A percentile compares a stretch with the other conserved stretches of the same genome.
Conservation (phyloP, 768 basidiomycete genomes). For the Hemileccinum impolitum region DNA sequence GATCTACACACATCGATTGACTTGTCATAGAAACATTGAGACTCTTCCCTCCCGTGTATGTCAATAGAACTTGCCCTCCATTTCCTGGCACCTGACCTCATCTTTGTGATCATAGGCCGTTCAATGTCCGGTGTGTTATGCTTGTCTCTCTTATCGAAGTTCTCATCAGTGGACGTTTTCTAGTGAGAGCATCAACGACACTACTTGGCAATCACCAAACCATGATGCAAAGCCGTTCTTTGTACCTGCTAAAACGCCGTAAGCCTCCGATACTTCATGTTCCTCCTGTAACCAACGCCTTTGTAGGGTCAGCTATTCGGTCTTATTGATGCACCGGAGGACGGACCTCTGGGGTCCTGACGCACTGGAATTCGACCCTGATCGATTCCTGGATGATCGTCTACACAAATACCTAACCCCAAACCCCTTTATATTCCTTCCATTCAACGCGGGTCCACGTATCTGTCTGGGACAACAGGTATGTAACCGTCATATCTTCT, state of each 20-base stretch:
- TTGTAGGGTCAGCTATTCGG: constrained; percentile 23
- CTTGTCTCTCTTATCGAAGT: neutral
- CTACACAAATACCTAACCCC: constrained; percentile 33
- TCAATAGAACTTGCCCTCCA: neutral
- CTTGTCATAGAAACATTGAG: constrained; percentile 28
- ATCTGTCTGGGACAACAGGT: constrained; percentile 39
- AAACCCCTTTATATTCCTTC: constrained; percentile 42
- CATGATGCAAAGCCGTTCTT: constrained; percentile 27
- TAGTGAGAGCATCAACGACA: constrained; percentile 23
- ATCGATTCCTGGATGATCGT: constrained; percentile 39
- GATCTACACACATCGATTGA: neutral
- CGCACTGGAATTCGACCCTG: constrained; percentile 36
- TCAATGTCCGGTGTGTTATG: constrained; percentile 29
- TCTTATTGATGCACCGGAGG: constrained; percentile 36
- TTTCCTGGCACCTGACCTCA: neutral
- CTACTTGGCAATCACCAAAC: constrained; percentile 20
- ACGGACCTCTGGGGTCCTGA: constrained; percentile 38
- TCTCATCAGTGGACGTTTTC: neutral
- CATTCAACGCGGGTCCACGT: constrained; percentile 41
- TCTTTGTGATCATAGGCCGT: constrained; percentile 22
- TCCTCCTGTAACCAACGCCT: neutral
- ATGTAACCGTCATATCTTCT: neutral
- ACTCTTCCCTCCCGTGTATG: constrained; percentile 32
- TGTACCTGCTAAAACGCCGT: constrained; percentile 24
- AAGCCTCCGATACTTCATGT: neutral